Base-by-base conservation (phyloP, 192 early-diverging fungal species). In the Lunasporangiospora selenospora region DNA sequence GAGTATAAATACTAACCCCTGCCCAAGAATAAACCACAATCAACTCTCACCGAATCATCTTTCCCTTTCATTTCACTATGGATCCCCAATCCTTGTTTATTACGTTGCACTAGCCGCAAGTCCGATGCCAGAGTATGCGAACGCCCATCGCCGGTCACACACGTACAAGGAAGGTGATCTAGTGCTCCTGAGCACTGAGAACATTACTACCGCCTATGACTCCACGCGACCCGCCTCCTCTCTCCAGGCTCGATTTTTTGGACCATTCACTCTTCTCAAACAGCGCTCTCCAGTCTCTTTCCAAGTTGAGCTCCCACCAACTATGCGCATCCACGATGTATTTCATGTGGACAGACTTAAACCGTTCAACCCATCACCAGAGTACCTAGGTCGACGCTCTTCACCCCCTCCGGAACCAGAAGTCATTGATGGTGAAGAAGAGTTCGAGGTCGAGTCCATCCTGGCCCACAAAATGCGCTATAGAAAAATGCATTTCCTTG, bases 151-250 rank as follows among this genome's bases (percentile, higher is more conserved):
- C 3, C 45, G 57, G 2, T 1, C 38, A 9, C 44, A 48, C 34
- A 16, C 38, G 16, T 58, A 38, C 34, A 27, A 46, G 23, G 36
- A 47, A 3, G 57, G 44, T 15, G 45, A 58, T 12, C 32, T 38
- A 16, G 57, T 58, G 10, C 16, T 58, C 11, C 43, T 58, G 27
- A 58, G 39, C 24, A 48, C 57, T 12, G 45, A 58, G 45, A 23
- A 58, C 13, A 47, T 48, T 4, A 45, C 42, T 2, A 57, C 42
- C 0, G 54, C 32, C 1, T 43, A 36, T 23, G 54, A 44, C 42
- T 45, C 27, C 3, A 57, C n/a, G 8, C 29, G 41, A 1, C 41
- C 31, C 33, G 18, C 54, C n/a, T 11, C 34, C 4, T 38, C 32
- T 7, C 31, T 57, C 21, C 54, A 57, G 34, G 41, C 54, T 0